These are phyloP conservation scores for Rhododendron vialii DNA, from an alignment of 148 eudicot genomes.

Conservation along the genomic window DNA sequence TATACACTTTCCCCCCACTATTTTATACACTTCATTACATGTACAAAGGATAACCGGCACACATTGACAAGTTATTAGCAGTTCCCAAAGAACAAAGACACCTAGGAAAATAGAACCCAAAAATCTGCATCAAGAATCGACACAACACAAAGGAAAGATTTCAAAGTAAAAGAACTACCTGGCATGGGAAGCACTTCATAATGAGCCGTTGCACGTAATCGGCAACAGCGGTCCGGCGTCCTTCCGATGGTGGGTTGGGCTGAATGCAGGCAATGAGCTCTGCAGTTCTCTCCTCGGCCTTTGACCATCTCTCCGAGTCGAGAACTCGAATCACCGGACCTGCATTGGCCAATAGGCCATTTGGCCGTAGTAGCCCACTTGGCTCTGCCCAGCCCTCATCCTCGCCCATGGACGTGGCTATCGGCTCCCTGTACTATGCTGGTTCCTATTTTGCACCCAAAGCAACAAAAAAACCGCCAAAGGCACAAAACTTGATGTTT, in stretches of 20 bases:
- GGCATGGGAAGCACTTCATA: slow-evolving; percentile 63
- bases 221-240: slow-evolving; percentile 70
- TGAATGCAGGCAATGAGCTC: slow-evolving; percentile 76
- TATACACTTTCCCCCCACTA: background rate
- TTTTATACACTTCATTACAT: background rate
- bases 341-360: slow-evolving; percentile 59
- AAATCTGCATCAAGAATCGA: background rate
- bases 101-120: background rate
- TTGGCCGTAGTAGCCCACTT: slow-evolving; percentile 45
- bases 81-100: background rate
- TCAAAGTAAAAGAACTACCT: slow-evolving; percentile 35
- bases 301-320: slow-evolving; percentile 58
- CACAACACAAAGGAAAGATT: background rate
- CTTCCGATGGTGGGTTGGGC: slow-evolving; percentile 65
- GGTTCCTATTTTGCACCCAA: slow-evolving; percentile 7
- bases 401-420: slow-evolving; percentile 35
- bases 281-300: slow-evolving; percentile 72
- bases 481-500: background rate
- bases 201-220: slow-evolving; percentile 72
- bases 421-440: background rate
- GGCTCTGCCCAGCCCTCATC: slow-evolving; percentile 32
- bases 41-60: background rate
- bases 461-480: background rate
- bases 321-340: slow-evolving; percentile 39
- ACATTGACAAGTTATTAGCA: background rate